Conservation (phyloP, 2,329 filamentous ascomycete genomes). For the Aspergillus candidus region DNA sequence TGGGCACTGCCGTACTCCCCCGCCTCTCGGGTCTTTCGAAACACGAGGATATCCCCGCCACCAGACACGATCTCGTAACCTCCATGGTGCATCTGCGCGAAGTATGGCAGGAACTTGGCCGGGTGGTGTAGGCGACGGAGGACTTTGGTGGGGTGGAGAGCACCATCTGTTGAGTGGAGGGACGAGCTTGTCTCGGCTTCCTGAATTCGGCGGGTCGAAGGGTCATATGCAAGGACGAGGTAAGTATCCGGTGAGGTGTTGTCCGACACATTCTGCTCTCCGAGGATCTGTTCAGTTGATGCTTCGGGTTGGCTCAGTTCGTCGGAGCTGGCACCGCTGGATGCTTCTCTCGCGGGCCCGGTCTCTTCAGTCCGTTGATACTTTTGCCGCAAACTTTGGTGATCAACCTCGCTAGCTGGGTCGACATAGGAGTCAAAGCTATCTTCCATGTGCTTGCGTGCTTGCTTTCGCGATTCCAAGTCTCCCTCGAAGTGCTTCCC, state of each 20-base stretch:
- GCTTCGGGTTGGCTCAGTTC: background rate
- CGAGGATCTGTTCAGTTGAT: no score
- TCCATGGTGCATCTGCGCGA: slow-evolving; percentile 31
- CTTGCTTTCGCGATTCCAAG: slow-evolving; percentile 13
- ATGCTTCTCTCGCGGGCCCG: background rate
- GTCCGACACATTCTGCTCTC: background rate
- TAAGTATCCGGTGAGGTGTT: slow-evolving; percentile 16
- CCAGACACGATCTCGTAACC: slow-evolving; percentile 41
- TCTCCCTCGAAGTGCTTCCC: slow-evolving; percentile 16
- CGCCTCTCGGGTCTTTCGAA: slow-evolving; percentile 19
- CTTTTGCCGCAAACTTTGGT: slow-evolving; percentile 18
- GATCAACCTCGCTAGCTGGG: slow-evolving; percentile 12
- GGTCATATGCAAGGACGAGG: slow-evolving; percentile 36
- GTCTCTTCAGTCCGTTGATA: slow-evolving; percentile 11
- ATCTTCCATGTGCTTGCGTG: slow-evolving; percentile 16
- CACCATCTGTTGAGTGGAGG: slow-evolving; percentile 18
- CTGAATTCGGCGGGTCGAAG: slow-evolving; percentile 23
- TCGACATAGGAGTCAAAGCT: slow-evolving; percentile 15
- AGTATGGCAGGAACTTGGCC: slow-evolving; percentile 38
- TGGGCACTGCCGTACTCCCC: background rate
- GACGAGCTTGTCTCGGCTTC: slow-evolving; percentile 31
- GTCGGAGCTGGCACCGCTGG: background rate
- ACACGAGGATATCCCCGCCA: slow-evolving; percentile 37
- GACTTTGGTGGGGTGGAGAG: slow-evolving; percentile 26
- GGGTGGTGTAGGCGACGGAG: slow-evolving; percentile 35